Percentiles rank a stretch among this genome's conserved stretches.
These are phyloP conservation scores for Wickerhamiella siamensis DNA, from an alignment of 805 yeast species.

Conservation along the genomic window DNA sequence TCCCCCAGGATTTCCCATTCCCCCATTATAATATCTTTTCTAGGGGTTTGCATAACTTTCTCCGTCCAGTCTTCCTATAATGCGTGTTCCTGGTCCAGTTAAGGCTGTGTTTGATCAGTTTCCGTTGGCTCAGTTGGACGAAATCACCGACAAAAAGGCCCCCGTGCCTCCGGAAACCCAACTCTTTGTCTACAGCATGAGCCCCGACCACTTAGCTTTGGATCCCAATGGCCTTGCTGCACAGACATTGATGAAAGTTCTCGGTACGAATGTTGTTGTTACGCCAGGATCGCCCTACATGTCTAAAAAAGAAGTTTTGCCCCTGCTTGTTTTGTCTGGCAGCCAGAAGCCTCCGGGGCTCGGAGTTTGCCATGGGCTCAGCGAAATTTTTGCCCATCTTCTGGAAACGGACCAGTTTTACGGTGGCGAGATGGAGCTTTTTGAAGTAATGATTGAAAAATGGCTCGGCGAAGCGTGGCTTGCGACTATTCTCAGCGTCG, in stretches of 20 bases:
- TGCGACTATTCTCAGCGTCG: constrained; percentile 8
- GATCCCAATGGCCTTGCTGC: constrained; percentile 23
- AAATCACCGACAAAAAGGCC: neutral
- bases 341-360: neutral
- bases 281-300: constrained; percentile 11
- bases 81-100: constrained; percentile 22
- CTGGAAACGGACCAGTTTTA: constrained; percentile 2
- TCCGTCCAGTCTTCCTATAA: neutral
- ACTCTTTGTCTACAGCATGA: constrained; percentile 18
- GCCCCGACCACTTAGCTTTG: constrained; percentile 13
- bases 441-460: constrained; percentile 6
- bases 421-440: constrained; percentile 5
- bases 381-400: neutral
- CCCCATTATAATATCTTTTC: too few relatives aligned
- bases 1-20: too few relatives aligned
- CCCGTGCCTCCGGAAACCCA: neutral
- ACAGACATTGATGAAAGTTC: constrained; percentile 12
- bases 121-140: constrained; percentile 19
- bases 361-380: neutral
- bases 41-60: neutral
- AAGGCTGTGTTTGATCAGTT: constrained; percentile 22
- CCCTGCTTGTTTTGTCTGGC: constrained; percentile 7
- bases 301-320: constrained; percentile 11
- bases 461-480: constrained; percentile 18
- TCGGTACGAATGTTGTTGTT: neutral